Base-by-base conservation (phyloP, 306 rosid species). In the Quercus variabilis region DNA sequence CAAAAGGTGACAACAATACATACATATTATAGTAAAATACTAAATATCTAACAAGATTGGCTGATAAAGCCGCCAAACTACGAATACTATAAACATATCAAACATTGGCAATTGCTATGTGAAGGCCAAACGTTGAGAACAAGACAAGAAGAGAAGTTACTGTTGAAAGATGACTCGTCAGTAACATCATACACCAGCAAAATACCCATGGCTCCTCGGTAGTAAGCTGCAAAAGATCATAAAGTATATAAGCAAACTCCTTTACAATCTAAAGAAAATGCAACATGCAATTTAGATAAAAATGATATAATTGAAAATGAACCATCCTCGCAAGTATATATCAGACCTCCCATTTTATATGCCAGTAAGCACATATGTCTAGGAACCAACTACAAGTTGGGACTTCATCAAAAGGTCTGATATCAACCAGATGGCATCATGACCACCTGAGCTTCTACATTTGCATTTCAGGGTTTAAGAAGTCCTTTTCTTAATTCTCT, bases 201-300 rank as follows among this genome's bases (percentile, higher is more conserved):
- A 83, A 90, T 90, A 73, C 95, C 95, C 97, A 92, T 92, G 78
- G 95, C 95, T 87, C 97, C 97, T 59, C 97, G 91, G 73, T 92
- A 90, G 83, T 92, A 92, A 82, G 97, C 97, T 92, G 94, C 92
- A 83, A 68, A 81, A 83, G 28, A 55, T 13, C 64, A 74, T 54
- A 79, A 59, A 77, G 76, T 59, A 73, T 62, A 56, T 81, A 65
- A 75, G 55, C 21, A 69, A 26, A 18, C 73, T 73, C 74, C 73
- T 55, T 54, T 68, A 73, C 11, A 30, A 52, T 18, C 43, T 19
- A 30, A 72, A 76, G 57, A 55, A 57, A 76, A 79, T 55, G 59
- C 76, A 68, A 70, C 38, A 68, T 77, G 18, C 43, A 57, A 54
- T 26, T 35, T 30, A 77, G 31, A 33, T n/a, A 33, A 26, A 26